Evolutionary conservation across 208 protist species (phyloP).

Genomic region (Strigomonas oncopelti): DNA sequence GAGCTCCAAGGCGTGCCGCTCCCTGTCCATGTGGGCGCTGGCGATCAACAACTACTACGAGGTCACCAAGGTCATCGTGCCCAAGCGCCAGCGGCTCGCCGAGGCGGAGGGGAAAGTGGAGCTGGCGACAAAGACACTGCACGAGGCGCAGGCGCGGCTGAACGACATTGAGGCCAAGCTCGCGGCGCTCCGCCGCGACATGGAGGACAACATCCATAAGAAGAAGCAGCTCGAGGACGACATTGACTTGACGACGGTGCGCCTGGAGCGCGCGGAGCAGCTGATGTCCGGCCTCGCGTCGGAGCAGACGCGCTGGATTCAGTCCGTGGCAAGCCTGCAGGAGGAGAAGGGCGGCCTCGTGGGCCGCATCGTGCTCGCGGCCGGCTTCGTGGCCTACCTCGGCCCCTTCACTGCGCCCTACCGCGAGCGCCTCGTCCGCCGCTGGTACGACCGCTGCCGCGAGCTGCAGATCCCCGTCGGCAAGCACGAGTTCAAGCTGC

Average conservation of each 20-base stretch:
- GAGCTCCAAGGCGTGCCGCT: conserved; percentile 92
- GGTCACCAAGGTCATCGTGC: conserved; percentile 88
- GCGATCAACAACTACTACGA: conserved; percentile 95
- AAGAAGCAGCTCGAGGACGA: conserved; percentile 91
- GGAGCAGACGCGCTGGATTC: conserved; percentile 82
- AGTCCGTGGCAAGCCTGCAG: conserved; percentile 59
- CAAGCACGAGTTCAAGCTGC: conserved; percentile 68
- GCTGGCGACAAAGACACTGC: conserved; percentile 66
- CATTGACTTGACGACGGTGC: conserved; percentile 87
- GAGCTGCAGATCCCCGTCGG: conserved; percentile 69
- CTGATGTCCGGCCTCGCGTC: conserved; percentile 83
- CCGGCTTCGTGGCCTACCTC: conserved; percentile 90
- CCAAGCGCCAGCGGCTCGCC: conserved; percentile 74
- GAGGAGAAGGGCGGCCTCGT: conserved; percentile 55
- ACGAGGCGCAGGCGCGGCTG: conserved; percentile 66
- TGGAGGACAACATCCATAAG: conserved; percentile 86
- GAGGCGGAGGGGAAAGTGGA: conserved; percentile 84
- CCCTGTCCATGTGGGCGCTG: conserved; percentile 93
- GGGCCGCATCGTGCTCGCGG: conserved; percentile 82
- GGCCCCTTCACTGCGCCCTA: conserved; percentile 88
- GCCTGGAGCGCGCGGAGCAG: conserved; percentile 86
- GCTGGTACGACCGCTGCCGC: conserved; percentile 70
- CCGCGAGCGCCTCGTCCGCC: conserved; percentile 64
- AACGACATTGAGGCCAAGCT: conserved; percentile 85
- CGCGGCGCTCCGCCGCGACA: conserved; percentile 58